These are phyloP conservation scores for Lichtheimia corymbifera DNA, from an alignment of 371 early-diverging fungal genomes.

Conservation along the genomic window DNA sequence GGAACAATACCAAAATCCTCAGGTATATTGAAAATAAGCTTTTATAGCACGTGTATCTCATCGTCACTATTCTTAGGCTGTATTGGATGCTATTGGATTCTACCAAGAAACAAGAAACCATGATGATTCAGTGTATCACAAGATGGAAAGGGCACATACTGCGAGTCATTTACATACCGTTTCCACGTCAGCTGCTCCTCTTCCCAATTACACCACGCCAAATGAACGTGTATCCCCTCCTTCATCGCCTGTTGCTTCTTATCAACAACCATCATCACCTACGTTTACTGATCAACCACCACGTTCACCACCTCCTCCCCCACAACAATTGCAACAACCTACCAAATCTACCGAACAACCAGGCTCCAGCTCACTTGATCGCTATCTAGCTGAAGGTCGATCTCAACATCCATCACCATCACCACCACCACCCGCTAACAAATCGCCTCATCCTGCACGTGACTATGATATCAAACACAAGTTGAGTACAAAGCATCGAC, in stretches of 20 bases:
- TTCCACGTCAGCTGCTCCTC: neutral
- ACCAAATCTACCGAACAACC: neutral
- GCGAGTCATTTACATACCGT: constrained; percentile 12
- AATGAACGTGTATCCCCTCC: constrained; percentile 18
- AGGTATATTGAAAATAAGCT: constrained; percentile 45
- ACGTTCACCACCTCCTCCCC: neutral
- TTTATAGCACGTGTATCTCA: neutral
- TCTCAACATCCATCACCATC: constrained; percentile 13
- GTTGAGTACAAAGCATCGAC: constrained; percentile 47
- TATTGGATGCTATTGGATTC: constrained; percentile 94
- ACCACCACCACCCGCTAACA: constrained; percentile 7
- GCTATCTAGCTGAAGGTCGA: constrained; percentile 1
- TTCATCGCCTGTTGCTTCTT: constrained; percentile 12
- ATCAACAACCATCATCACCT: constrained; percentile 6
- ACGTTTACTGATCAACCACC: too few species aligned
- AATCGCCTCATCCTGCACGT: constrained; percentile 35
- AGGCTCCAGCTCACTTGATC: constrained; percentile 3
- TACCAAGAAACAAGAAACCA: constrained; percentile 71
- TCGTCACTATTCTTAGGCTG: constrained; percentile 54
- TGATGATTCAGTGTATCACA: constrained; percentile 85
- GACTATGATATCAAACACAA: constrained; percentile 52
- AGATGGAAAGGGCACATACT: constrained; percentile 74
- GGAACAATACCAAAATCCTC: constrained; percentile 94
- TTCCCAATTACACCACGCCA: constrained; percentile 2
- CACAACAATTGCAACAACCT: neutral